Conservation (phyloP, 1,139 yeast species). For the Diutina ranongensis region DNA sequence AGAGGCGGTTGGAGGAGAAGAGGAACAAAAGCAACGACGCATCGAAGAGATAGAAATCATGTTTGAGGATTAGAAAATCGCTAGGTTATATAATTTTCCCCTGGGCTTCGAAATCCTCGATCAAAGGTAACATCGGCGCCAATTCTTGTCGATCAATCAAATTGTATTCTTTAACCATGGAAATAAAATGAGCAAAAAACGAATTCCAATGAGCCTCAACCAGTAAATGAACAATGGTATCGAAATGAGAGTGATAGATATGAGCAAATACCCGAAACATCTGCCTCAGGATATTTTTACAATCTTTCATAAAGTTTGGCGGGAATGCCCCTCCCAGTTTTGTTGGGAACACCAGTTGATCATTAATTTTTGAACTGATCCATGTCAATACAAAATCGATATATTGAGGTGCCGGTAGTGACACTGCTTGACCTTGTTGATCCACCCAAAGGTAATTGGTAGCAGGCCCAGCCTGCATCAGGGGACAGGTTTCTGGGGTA, state of each 20-base stretch:
- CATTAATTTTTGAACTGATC: slow-evolving; percentile 81
- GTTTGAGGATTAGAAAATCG: slow-evolving; percentile 37
- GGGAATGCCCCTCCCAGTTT: slow-evolving; percentile 92
- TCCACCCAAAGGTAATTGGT: slow-evolving; percentile 91
- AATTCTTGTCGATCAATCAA: slow-evolving; percentile 70
- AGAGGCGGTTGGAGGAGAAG: slow-evolving; percentile 72
- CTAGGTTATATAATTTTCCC: slow-evolving; percentile 51
- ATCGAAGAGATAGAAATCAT: slow-evolving; percentile 74
- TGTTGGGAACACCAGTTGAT: slow-evolving; percentile 85
- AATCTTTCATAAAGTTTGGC: slow-evolving; percentile 67
- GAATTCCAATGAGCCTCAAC: slow-evolving; percentile 98
- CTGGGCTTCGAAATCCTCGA: slow-evolving; percentile 71
- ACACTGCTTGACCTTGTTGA: slow-evolving; percentile 61
- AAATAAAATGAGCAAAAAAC: slow-evolving; percentile 88
- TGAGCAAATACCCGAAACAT: slow-evolving; percentile 97
- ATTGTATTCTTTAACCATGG: slow-evolving; percentile 75
- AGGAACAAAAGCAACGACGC: slow-evolving; percentile 51
- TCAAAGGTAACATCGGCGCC: slow-evolving; percentile 66
- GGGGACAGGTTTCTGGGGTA: slow-evolving; percentile 79
- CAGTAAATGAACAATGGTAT: slow-evolving; percentile 77
- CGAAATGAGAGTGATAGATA: slow-evolving; percentile 89
- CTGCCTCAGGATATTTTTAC: slow-evolving; percentile 79
- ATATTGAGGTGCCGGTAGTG: slow-evolving; percentile 86
- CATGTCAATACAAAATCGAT: slow-evolving; percentile 87
- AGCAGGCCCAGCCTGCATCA: slow-evolving; percentile 93